Base-by-base conservation (phyloP, 192 early-diverging fungal genomes). In the Umbelopsis ramanniana region DNA sequence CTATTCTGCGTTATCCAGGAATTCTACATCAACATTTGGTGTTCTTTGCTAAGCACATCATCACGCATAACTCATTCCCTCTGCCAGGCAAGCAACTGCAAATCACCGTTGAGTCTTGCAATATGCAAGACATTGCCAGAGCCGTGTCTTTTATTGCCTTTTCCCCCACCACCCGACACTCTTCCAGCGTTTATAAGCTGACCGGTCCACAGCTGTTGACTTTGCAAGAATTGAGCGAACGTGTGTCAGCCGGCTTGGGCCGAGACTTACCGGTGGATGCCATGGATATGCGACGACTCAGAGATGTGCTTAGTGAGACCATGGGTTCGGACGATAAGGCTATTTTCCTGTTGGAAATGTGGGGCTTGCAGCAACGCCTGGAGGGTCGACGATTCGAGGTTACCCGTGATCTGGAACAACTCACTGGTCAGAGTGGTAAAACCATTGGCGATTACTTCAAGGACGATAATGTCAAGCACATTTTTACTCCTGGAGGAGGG, bases 391-490 rank as follows among this genome's bases (percentile, higher is more conserved):
- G 79, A 0, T 69, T 81, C 29, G 79, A 81, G 66, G 71, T 76
- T 46, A 81, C 79, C 46, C 75, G 79, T 33, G 79, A 81, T 52
- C 63, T 81, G 6, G 79, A 81, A 69, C 48, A 52, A 46, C 53
- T 81, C 15, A 81, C 79, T 7, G 79, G 79, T 33, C 68, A 81
- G 68, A 81, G 79, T 66, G 79, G 79, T 46, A 79, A 71, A 68
- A 72, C 70, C 15, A 53, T 79, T 52, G 74, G 74, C 14, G 77
- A 79, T 37, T 79, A 53, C 55, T 72, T 79, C 53, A 53, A 79
- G 38, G 77, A 79, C 33, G 72, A 79, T 22, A 33, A 46, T 53
- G 73, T 79, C 40, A 29, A 63, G 19, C 57, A 63, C 15, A 63
- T 63, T 37, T 63, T 63, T n/a, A 63, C 57, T 63, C 57, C 57